Conservation (phyloP, 768 basidiomycete species). For the Neoboletus brunneissimus region DNA sequence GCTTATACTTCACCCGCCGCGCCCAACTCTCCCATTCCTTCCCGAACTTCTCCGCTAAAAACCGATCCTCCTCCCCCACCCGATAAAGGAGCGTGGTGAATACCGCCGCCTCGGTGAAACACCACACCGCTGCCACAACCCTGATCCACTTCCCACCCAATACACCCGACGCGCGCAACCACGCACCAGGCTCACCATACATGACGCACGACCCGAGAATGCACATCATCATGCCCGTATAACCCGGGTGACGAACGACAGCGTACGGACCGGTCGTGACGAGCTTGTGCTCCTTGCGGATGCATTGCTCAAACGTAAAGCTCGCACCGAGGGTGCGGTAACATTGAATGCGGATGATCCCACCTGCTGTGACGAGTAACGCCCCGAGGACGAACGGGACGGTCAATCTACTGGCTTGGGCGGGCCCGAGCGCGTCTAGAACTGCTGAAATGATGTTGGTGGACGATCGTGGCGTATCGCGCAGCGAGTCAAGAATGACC, state of each 20-base stretch:
- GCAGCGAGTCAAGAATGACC: conserved; percentile 1
- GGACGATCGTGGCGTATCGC: not conserved
- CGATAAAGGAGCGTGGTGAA: conserved; percentile 11
- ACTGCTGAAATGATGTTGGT: not conserved
- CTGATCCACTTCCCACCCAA: not conserved
- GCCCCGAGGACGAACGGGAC: conserved; percentile 7
- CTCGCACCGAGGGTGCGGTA: conserved; percentile 17
- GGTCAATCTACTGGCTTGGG: conserved; percentile 1
- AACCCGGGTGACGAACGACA: conserved; percentile 31
- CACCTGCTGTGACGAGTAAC: conserved; percentile 1
- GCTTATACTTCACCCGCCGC: conserved; percentile 1
- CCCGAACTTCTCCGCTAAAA: conserved; percentile 16
- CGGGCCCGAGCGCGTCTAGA: conserved; percentile 10
- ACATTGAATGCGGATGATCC: conserved; percentile 2
- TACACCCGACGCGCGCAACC: not conserved
- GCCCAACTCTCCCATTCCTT: conserved; percentile 23
- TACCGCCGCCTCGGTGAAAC: not conserved
- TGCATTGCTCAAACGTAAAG: conserved; percentile 20
- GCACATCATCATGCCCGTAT: conserved; percentile 8
- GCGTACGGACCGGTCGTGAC: conserved; percentile 29
- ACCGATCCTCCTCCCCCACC: conserved; percentile 20
- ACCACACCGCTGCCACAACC: not conserved
- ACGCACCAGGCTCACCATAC: not conserved
- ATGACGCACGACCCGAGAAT: not conserved
- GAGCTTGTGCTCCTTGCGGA: conserved; percentile 21